A percentile compares a stretch with the other conserved stretches of the same genome.
phyloP scores from a whole-genome alignment of 345 rosid species.

The Eucalyptus fibrosa region DNA sequence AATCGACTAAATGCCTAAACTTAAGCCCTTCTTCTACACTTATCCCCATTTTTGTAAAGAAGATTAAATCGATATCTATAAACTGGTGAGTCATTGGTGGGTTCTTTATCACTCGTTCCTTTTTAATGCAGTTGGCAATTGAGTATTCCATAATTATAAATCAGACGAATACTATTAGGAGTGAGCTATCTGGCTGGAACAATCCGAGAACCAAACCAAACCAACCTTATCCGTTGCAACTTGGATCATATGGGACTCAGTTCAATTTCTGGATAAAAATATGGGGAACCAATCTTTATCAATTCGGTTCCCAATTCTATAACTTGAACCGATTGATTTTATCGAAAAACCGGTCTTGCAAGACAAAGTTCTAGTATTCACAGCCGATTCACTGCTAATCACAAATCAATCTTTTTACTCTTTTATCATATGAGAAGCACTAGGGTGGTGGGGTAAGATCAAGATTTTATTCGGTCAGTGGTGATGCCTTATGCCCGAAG shows the following conservation, averaged over 20 bases:
- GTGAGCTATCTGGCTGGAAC: fast-evolving
- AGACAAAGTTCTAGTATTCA: background rate
- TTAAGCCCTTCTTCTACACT: background rate
- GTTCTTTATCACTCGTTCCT: background rate
- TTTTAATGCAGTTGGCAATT: background rate
- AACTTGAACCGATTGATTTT: too few relatives aligned
- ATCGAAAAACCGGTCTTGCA: fast-evolving
- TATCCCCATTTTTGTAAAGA: background rate
- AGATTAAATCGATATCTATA: background rate
- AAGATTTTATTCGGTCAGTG: background rate
- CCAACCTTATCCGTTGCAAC: fast-evolving
- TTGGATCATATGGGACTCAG: fast-evolving
- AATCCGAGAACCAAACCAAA: fast-evolving
- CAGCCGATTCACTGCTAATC: too few relatives aligned
- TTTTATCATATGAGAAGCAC: too few relatives aligned
- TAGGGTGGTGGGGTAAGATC: background rate
- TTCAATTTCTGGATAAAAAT: background rate
- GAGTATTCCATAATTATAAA: background rate
- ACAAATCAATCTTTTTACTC: too few relatives aligned
- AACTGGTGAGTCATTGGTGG: background rate
- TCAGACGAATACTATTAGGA: fast-evolving
- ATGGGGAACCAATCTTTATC: background rate
- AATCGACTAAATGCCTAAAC: background rate
- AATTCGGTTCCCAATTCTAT: background rate
- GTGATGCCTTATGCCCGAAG: background rate